Conservation (phyloP, 2,329 filamentous ascomycete species). For the Cyphellophora attinorum region DNA sequence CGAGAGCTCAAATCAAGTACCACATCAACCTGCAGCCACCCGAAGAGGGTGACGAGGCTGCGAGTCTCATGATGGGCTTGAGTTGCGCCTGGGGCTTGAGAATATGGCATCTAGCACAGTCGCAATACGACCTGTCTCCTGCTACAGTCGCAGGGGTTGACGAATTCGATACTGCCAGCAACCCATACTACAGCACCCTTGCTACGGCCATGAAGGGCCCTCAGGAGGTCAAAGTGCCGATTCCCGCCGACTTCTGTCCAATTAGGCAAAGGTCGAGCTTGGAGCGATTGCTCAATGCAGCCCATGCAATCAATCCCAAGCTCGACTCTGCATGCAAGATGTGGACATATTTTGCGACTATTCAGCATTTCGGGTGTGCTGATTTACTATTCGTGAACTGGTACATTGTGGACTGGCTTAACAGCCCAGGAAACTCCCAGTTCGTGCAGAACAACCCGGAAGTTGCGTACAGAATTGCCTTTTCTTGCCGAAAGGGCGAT, state of each 20-base stretch:
- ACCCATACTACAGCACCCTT: constrained; percentile 1
- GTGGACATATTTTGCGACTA: constrained; percentile 57
- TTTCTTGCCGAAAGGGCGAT: constrained; percentile 24
- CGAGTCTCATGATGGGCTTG: constrained; percentile 49
- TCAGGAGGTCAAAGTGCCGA: constrained; percentile 1
- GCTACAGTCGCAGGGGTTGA: constrained; percentile 40
- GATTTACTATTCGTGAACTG: constrained; percentile 28
- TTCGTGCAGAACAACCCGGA: constrained; percentile 59
- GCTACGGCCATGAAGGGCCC: neutral
- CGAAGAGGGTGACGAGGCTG: constrained; percentile 52
- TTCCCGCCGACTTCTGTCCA: constrained; percentile 49
- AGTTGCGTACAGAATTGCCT: constrained; percentile 48
- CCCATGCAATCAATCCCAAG: constrained; percentile 44
- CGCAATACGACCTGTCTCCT: constrained; percentile 28
- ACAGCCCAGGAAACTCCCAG: constrained; percentile 41
- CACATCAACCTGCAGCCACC: constrained; percentile 56
- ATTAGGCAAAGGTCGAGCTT: constrained; percentile 56
- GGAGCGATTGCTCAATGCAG: constrained; percentile 48
- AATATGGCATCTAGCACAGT: constrained; percentile 41
- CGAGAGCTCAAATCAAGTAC: constrained; percentile 39
- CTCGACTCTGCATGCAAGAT: constrained; percentile 58
- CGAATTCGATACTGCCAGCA: constrained; percentile 23
- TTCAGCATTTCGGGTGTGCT: constrained; percentile 45
- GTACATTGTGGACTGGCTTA: constrained; percentile 50
- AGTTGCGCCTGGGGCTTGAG: constrained; percentile 48